Base-by-base conservation (phyloP, 2,329 filamentous ascomycete species). In the Scopulariopsis brevicaulis region DNA sequence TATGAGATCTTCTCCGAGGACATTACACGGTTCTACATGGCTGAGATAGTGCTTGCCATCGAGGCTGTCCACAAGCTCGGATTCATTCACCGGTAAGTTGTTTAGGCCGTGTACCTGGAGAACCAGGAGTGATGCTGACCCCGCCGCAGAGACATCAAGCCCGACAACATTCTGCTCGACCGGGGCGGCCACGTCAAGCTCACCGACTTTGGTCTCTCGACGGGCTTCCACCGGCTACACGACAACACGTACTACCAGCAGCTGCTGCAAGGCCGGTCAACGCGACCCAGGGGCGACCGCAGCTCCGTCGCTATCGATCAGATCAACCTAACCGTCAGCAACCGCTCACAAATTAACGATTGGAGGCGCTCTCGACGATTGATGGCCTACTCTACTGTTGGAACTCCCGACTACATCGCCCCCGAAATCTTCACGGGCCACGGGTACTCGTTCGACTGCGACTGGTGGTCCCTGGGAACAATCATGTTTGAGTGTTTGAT, bases 401-500 rank as follows among this genome's bases (percentile, higher is more conserved):
- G 94, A 63, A 99, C 94, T 1, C 94, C 94, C 11, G 94, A 99
- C 72, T 99, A 99, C 71, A 99, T 99, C 69, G 94, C 94, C 1
- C 94, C 94, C 2, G 94, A 99, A 71, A 97, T 99, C 66, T 97
- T 99, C 73, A 95, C 90, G 53, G 92, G 93, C 20, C 89, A 96
- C 67, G 94, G 94, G 54, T 99, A 99, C 76, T 90, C 90, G 59
- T 96, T 93, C 67, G 87, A 95, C 69, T 99, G 94, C 71, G 94
- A 99, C 77, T 99, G 94, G 94, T 99, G 94, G 94, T 96, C 90
- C 24, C 82, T 99, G 55, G 94, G 94, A 57, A 96, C 94, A 52
- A 99, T 99, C 74, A 97, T 99, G 94, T 99, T 97, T 67, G 94
- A 99, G 74, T 99, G 94, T 72, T 80, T 99, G 64, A 91, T 99